Conservation (phyloP, 164 flowering plant genomes). For the Sedum album region DNA sequence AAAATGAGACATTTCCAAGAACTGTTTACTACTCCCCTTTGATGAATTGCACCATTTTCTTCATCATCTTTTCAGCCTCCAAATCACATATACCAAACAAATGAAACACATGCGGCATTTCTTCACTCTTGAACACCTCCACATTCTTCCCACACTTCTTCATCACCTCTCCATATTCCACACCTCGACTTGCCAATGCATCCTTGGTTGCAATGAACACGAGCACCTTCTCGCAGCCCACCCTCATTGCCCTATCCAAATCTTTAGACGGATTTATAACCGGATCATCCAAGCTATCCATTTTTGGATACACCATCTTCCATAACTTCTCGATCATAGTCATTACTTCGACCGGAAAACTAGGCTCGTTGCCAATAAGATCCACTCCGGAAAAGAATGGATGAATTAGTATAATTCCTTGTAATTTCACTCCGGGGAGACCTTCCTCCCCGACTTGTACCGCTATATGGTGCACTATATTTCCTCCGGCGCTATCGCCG, state of each 20-base stretch:
- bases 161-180: constrained; percentile 20
- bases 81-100: constrained; percentile 11
- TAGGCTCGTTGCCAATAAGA: neutral
- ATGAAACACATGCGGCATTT: no score
- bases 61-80: constrained; percentile 18
- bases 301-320: constrained; percentile 8
- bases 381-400: constrained; percentile 18
- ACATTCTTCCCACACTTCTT: constrained; percentile 26
- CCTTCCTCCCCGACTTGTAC: constrained; percentile 14
- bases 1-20: no score
- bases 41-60: constrained; percentile 8
- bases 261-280: constrained; percentile 12
- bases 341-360: neutral
- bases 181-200: constrained; percentile 18
- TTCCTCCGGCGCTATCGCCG: constrained; percentile 50
- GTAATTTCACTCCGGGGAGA: constrained; percentile 11
- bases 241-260: constrained; percentile 12
- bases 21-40: no score
- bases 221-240: constrained; percentile 24
- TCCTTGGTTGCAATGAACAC: constrained; percentile 28
- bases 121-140: constrained; percentile 25
- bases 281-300: neutral
- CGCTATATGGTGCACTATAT: constrained; percentile 26
- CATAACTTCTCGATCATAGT: neutral
- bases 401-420: constrained; percentile 18